Evolutionary conservation across 2,329 filamentous ascomycete species (phyloP).

Genomic region (Xylariaceae sp.): DNA sequence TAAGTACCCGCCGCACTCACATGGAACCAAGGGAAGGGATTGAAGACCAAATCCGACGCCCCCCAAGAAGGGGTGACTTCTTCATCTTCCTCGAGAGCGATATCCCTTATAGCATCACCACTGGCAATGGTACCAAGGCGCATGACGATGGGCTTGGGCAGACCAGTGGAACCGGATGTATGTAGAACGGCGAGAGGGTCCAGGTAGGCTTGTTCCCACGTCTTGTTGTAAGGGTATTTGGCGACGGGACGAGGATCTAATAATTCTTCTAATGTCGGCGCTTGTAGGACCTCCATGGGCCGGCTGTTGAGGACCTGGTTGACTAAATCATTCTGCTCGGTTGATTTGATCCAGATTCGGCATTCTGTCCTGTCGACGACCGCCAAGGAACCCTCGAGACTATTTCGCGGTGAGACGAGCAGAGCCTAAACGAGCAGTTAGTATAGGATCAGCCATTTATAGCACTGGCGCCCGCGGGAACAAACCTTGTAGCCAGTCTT

Average conservation of each 20-base stretch:
- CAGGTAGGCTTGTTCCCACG: slow-evolving; percentile 21
- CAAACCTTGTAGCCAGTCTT: slow-evolving; percentile 25
- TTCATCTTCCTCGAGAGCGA: slow-evolving; percentile 21
- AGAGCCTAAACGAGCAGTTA: slow-evolving; percentile 16
- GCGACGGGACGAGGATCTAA: slow-evolving; percentile 19
- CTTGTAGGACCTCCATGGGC: slow-evolving; percentile 21
- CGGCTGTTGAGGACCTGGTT: slow-evolving; percentile 21
- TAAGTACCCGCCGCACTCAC: slow-evolving; percentile 4
- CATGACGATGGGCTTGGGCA: slow-evolving; percentile 25
- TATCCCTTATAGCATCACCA: slow-evolving; percentile 22
- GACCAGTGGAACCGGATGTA: slow-evolving; percentile 24
- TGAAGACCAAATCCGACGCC: slow-evolving; percentile 20
- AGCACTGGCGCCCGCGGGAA: background rate
- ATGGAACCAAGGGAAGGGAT: slow-evolving; percentile 25
- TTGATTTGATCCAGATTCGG: slow-evolving; percentile 21
- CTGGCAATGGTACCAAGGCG: slow-evolving; percentile 22
- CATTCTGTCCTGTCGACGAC: slow-evolving; percentile 23
- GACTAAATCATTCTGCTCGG: slow-evolving; percentile 17
- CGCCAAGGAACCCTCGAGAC: slow-evolving; percentile 21
- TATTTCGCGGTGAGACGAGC: slow-evolving; percentile 23
- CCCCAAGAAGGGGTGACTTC: slow-evolving; percentile 23
- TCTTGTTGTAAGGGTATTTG: slow-evolving; percentile 23
- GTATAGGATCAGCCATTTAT: background rate
- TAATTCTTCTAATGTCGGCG: slow-evolving; percentile 20
- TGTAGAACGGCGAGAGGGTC: slow-evolving; percentile 23